Evolutionary conservation across 129 eudicot species (phyloP).

Genomic region (Dittrichia graveolens): DNA sequence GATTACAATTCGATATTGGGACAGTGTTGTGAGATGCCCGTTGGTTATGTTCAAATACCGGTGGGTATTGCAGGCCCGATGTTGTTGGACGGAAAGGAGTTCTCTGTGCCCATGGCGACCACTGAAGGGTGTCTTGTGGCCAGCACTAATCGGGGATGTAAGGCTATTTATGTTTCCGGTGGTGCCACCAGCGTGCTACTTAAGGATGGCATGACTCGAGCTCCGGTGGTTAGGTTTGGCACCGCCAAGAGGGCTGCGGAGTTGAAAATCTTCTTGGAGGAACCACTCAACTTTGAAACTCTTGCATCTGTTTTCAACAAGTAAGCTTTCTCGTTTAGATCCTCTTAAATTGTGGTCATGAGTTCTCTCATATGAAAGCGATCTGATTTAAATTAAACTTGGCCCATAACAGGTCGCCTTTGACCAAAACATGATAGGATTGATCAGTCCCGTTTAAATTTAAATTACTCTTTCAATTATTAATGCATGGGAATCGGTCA

Average conservation of each 20-base stretch:
- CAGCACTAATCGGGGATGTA: conserved; percentile 75
- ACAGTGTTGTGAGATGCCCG: conserved; percentile 92
- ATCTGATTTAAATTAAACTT: neutral
- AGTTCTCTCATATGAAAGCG: neutral
- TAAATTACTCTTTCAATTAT: too few species aligned
- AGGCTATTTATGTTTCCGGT: conserved; percentile 64
- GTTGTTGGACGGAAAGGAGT: conserved; percentile 61
- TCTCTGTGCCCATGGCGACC: conserved; percentile 80
- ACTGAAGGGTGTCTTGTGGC: conserved; percentile 84
- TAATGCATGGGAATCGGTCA: too few species aligned
- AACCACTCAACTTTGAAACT: conserved; percentile 55
- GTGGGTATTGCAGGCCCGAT: conserved; percentile 68
- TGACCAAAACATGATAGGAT: too few species aligned
- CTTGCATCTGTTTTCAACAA: conserved; percentile 59
- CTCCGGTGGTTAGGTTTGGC: conserved; percentile 75
- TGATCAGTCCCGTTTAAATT: too few species aligned
- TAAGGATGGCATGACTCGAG: conserved; percentile 75
- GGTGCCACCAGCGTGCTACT: conserved; percentile 65
- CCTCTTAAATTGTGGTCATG: neutral
- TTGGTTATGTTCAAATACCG: conserved; percentile 72
- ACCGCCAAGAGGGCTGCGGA: conserved; percentile 76
- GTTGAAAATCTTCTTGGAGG: conserved; percentile 65
- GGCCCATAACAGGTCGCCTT: too few species aligned
- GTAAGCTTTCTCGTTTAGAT: conserved; percentile 27
- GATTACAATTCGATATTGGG: conserved; percentile 74